phyloP scores from a whole-genome alignment of 129 eudicot species.

The Flaveria bidentis region DNA sequence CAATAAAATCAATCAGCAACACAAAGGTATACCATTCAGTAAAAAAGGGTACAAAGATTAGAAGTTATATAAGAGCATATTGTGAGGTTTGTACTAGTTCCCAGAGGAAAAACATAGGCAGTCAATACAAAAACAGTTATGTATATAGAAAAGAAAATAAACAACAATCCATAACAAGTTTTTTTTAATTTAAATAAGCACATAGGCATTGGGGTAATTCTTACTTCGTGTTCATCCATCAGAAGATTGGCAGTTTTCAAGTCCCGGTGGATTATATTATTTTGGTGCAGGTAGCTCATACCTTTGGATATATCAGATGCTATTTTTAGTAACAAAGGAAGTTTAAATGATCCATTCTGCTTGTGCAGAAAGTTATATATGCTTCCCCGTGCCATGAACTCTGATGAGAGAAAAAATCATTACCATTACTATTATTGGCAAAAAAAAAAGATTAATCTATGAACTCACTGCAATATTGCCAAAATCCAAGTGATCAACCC shows the following conservation, averaged over 20 bases:
- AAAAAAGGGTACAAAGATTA: too few relatives aligned
- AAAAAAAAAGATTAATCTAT: constrained; percentile 1
- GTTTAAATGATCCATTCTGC: constrained; percentile 60
- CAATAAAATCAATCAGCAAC: too few relatives aligned
- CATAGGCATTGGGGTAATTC: constrained; percentile 21
- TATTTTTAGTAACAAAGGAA: constrained; percentile 60
- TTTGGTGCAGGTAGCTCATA: constrained; percentile 74
- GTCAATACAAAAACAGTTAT: too few relatives aligned
- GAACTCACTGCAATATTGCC: neutral
- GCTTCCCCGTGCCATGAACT: constrained; percentile 80
- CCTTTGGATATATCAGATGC: constrained; percentile 76
- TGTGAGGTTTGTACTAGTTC: too few relatives aligned
- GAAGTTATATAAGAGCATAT: too few relatives aligned
- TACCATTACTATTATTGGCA: neutral
- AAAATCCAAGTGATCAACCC: constrained; percentile 8
- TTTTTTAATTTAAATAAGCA: neutral
- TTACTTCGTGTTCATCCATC: constrained; percentile 79
- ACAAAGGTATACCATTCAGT: too few relatives aligned
- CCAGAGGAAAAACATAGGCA: too few relatives aligned
- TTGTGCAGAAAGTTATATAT: constrained; percentile 64
- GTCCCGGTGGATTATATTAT: constrained; percentile 77
- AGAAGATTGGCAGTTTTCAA: constrained; percentile 78
- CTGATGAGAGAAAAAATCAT: constrained; percentile 42
- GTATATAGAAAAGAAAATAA: too few relatives aligned
- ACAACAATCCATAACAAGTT: neutral